Base-by-base conservation (phyloP, 225 moss, liverwort and hornwort genomes). In the Antitrichia curtipendula region DNA sequence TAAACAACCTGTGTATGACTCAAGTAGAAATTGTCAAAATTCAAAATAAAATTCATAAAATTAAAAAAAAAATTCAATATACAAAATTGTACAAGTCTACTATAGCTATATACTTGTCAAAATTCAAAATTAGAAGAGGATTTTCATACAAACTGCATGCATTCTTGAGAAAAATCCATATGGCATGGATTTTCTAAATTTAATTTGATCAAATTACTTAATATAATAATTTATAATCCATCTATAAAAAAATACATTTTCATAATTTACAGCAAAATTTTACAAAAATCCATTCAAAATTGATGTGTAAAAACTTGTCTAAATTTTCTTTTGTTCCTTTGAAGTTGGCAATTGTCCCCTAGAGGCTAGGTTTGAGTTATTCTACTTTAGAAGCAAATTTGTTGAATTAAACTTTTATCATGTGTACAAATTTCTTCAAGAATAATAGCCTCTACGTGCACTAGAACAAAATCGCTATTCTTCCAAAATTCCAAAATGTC, bases 141-240 rank as follows among this genome's bases (percentile, higher is more conserved):
- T 7, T 69, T 43, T 27, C 27, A 6, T 15, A 27, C 16, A 27
- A 43, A 16, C 0, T 70, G 0, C 8, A 0, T 8, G 0, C 5
- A 12, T 0, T 25, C 2, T 41, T 15, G 0, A 65, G 36, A 34
- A 40, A 70, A 41, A 2, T 70, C 8, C 41, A 13, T 24, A 2
- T 13, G 3, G 13, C 3, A 69, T 23, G 14, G 2, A 23, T 69
- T 40, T 69, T 23, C n/a, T n/a, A n/a, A n/a, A n/a, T n/a, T n/a
- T n/a, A n/a, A n/a, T n/a, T n/a, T n/a, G 13, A 69, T 69, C 7
- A 8, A 69, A 69, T 40, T 70, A 70, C 14, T 70, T 70, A 12
- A 41, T 25, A 5, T 25, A 8, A 25, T 24, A 24, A 24, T 0
- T 24, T 25, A 15, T 24, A 4, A 2, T 38, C n/a, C 11, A 41